Conservation (phyloP, 2,329 filamentous ascomycete species). For the Colletotrichum somersetense region DNA sequence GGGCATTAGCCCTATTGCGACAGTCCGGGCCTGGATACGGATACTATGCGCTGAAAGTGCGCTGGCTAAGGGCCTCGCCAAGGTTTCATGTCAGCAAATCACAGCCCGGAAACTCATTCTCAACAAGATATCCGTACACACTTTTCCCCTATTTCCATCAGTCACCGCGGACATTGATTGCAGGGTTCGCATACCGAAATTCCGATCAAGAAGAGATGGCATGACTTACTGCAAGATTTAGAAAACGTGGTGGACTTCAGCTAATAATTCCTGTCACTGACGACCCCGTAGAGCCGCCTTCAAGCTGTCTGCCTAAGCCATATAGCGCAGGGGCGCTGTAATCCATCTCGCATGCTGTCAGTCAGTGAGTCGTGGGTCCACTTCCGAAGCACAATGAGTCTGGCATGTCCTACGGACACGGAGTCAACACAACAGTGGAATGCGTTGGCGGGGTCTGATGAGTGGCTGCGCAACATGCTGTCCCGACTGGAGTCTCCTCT, state of each 20-base stretch:
- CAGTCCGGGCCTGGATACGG: background rate
- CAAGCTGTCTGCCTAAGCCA: slow-evolving; percentile 6
- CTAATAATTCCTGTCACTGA: background rate
- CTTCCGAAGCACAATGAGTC: background rate
- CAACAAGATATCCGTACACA: background rate
- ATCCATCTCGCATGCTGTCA: background rate
- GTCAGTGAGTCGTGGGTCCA: background rate
- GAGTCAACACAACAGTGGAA: background rate
- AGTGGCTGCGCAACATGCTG: background rate
- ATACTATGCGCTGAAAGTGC: slow-evolving; percentile 10
- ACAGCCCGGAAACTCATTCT: background rate
- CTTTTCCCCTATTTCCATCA: background rate
- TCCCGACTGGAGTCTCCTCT: background rate
- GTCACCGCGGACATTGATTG: background rate
- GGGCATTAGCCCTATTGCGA: slow-evolving; percentile 19
- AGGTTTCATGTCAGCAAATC: slow-evolving; percentile 2
- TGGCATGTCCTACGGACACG: slow-evolving; percentile 14
- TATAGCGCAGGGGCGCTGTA: background rate
- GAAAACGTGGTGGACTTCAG: slow-evolving; percentile 1
- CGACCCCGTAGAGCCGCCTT: background rate
- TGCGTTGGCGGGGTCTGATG: slow-evolving; percentile 10
- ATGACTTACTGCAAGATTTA: background rate
- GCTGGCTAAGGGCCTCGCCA: background rate
- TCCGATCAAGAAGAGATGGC: background rate
- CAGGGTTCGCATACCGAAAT: background rate